phyloP scores from a whole-genome alignment of 2,329 filamentous ascomycete species.

The Arthrobotrys entomopaga region DNA sequence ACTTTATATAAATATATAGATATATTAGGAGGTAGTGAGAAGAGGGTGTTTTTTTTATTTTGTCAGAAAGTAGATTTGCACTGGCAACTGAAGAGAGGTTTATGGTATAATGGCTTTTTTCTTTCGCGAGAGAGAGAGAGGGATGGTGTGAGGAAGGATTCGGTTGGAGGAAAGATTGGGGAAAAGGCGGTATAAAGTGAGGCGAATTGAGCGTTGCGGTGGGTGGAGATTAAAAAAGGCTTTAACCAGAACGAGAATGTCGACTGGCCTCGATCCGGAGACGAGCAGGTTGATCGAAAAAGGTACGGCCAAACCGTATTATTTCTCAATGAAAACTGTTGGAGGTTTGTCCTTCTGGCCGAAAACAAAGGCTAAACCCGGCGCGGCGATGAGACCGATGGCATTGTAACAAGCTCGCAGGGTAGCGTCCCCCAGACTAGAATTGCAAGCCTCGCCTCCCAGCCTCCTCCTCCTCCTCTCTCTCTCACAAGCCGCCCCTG shows the following conservation, averaged over 20 bases:
- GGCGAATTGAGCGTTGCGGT: conserved; percentile 29
- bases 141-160: conserved; percentile 22
- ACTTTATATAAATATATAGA: conserved; percentile 1
- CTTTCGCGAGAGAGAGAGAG: conserved; percentile 24
- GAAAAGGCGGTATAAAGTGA: conserved; percentile 28
- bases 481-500: not conserved
- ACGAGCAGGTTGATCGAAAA: conserved; percentile 13
- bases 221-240: conserved; percentile 35
- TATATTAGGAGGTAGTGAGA: not conserved
- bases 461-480: not conserved
- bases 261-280: conserved; percentile 39
- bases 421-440: too few relatives aligned
- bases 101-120: conserved; percentile 1
- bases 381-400: too few relatives aligned
- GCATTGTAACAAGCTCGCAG: too few relatives aligned
- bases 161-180: conserved; percentile 15
- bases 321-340: not conserved
- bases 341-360: not conserved
- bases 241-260: conserved; percentile 35
- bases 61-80: conserved; percentile 9
- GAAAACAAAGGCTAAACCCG: too few relatives aligned
- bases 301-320: not conserved
- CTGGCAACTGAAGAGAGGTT: conserved; percentile 6
- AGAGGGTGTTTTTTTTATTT: conserved; percentile 4
- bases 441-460: not conserved